A percentile compares a stretch with the other conserved stretches of the same genome.
These are phyloP conservation scores for Colletotrichum shisoi DNA, from an alignment of 2,329 filamentous ascomycete species.

Conservation along the genomic window DNA sequence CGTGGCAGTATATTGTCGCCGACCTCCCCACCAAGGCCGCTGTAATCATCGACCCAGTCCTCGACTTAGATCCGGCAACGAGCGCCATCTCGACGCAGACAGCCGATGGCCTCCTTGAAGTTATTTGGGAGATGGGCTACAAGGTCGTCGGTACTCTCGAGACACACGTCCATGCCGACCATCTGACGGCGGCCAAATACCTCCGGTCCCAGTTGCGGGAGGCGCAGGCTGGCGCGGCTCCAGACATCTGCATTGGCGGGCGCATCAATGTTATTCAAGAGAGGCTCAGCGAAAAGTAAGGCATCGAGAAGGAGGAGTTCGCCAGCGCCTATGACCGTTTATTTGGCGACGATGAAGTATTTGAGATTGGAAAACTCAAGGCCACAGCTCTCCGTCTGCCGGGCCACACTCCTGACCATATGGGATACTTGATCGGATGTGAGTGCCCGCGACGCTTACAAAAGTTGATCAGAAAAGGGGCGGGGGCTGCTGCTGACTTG, in stretches of 20 bases:
- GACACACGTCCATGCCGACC: slow-evolving; percentile 65
- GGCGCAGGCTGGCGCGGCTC: slow-evolving; percentile 11
- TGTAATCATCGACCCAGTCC: slow-evolving; percentile 65
- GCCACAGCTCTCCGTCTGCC: slow-evolving; percentile 55
- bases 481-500: background rate
- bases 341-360: slow-evolving; percentile 54
- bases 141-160: slow-evolving; percentile 61
- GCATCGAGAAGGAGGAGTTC: slow-evolving; percentile 49
- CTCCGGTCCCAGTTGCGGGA: slow-evolving; percentile 55
- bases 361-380: slow-evolving; percentile 52
- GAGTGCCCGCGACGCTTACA: background rate
- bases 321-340: slow-evolving; percentile 53
- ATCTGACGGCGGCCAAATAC: slow-evolving; percentile 63
- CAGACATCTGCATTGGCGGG: slow-evolving; percentile 54
- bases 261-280: slow-evolving; percentile 55
- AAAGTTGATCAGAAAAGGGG: background rate
- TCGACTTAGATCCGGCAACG: slow-evolving; percentile 58
- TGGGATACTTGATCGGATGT: slow-evolving; percentile 57
- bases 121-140: slow-evolving; percentile 55
- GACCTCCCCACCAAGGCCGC: slow-evolving; percentile 56
- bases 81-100: slow-evolving; percentile 54
- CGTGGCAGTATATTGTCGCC: slow-evolving; percentile 64
- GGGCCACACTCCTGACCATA: slow-evolving; percentile 59
- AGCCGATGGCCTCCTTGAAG: slow-evolving; percentile 58
- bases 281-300: slow-evolving; percentile 52